Evolutionary conservation across 2,329 filamentous ascomycete species (phyloP).

Genomic region (Chaetomium sp.): DNA sequence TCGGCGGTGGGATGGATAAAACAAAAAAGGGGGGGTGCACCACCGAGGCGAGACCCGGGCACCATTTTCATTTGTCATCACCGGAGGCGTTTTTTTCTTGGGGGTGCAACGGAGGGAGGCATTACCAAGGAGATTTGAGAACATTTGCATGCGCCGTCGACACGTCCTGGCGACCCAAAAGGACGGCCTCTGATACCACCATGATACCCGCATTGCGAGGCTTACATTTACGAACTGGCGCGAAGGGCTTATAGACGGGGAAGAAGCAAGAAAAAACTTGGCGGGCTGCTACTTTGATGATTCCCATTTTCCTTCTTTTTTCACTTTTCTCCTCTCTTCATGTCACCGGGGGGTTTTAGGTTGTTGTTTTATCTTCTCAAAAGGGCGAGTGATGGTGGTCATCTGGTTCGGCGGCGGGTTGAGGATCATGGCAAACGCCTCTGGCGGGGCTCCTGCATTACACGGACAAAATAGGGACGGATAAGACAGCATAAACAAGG

Average conservation of each 20-base stretch:
- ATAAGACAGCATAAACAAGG: constrained; percentile 18
- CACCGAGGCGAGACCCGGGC: neutral
- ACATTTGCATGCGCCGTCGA: constrained; percentile 22
- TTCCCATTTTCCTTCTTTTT: constrained; percentile 4
- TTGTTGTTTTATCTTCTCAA: neutral
- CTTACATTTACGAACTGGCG: constrained; percentile 24
- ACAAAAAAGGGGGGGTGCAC: neutral
- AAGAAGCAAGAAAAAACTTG: constrained; percentile 27
- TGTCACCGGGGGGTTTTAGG: neutral
- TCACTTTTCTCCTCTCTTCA: neutral
- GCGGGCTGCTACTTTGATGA: neutral
- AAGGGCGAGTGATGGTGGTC: neutral
- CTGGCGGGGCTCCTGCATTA: neutral
- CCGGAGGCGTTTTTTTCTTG: constrained; percentile 24
- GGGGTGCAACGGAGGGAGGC: constrained; percentile 1
- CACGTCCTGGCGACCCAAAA: constrained; percentile 23
- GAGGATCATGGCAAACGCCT: neutral
- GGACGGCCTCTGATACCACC: constrained; percentile 19
- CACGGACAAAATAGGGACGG: constrained; percentile 19
- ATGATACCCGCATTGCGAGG: constrained; percentile 31
- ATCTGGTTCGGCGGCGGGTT: neutral
- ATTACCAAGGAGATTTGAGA: neutral
- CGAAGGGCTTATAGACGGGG: constrained; percentile 27
- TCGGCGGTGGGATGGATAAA: neutral
- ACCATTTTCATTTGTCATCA: constrained; percentile 12